phyloP scores from a whole-genome alignment of 2,329 filamentous ascomycete species.

The Aureobasidium sp. region DNA sequence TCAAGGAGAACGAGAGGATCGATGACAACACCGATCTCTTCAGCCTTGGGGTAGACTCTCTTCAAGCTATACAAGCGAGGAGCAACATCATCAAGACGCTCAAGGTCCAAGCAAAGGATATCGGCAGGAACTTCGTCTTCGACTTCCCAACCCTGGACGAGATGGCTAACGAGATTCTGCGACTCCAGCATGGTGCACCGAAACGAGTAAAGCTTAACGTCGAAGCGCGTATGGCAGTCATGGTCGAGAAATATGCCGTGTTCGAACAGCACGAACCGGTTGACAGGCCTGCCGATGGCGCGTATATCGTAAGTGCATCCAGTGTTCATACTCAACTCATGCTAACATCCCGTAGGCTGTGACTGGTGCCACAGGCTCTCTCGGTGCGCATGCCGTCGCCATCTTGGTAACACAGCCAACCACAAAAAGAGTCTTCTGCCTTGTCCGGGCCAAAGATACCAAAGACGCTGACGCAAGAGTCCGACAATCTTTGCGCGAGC shows the following conservation, averaged over 20 bases:
- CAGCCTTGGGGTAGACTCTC: slow-evolving; percentile 46
- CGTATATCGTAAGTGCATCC: neutral
- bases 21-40: slow-evolving; percentile 49
- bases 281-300: neutral
- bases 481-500: slow-evolving; percentile 23
- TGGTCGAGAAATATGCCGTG: slow-evolving; percentile 24
- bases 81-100: slow-evolving; percentile 43
- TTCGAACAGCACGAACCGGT: slow-evolving; percentile 19
- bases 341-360: slow-evolving; percentile 29
- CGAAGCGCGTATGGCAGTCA: slow-evolving; percentile 19
- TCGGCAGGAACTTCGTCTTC: slow-evolving; percentile 50
- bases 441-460: slow-evolving; percentile 37
- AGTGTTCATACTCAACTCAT: neutral
- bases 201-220: slow-evolving; percentile 8
- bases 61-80: slow-evolving; percentile 50
- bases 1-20: slow-evolving; percentile 16
- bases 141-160: slow-evolving; percentile 43
- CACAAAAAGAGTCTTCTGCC: slow-evolving; percentile 35
- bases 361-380: slow-evolving; percentile 55
- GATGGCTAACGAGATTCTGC: slow-evolving; percentile 37
- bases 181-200: slow-evolving; percentile 29
- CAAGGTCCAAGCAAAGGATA: slow-evolving; percentile 36
- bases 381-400: slow-evolving; percentile 48
- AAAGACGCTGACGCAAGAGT: slow-evolving; percentile 26
- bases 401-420: slow-evolving; percentile 19